These are phyloP conservation scores for Elongisporangium prolatum DNA, from an alignment of 352 stramenopile species.

Conservation along the genomic window DNA sequence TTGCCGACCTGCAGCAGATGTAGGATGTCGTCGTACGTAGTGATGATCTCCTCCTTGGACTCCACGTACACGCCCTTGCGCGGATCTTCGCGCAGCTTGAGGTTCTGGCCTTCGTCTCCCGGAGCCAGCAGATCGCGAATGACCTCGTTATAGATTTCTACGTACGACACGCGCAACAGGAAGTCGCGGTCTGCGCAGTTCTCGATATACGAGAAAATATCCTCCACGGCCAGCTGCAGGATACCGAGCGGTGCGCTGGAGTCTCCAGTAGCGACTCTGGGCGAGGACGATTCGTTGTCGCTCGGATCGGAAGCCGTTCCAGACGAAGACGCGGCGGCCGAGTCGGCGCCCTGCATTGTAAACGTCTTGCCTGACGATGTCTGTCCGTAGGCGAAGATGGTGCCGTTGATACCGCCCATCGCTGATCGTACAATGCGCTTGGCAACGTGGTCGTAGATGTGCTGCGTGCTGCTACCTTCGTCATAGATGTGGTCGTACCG, in stretches of 20 bases:
- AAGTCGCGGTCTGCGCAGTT: slow-evolving; percentile 88
- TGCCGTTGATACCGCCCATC: slow-evolving; percentile 75
- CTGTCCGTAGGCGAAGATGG: slow-evolving; percentile 96
- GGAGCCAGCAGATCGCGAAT: slow-evolving; percentile 93
- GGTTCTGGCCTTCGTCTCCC: slow-evolving; percentile 30
- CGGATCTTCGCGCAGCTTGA: slow-evolving; percentile 93
- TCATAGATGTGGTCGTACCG: slow-evolving; percentile 82
- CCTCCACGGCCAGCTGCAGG: slow-evolving; percentile 90
- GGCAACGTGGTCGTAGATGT: slow-evolving; percentile 59
- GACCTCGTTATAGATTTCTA: slow-evolving; percentile 99
- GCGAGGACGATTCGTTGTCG: slow-evolving; percentile 14
- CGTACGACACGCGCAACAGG: slow-evolving; percentile 95
- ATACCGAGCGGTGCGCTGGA: slow-evolving; percentile 38
- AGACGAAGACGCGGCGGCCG: neutral
- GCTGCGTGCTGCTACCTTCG: slow-evolving; percentile 31
- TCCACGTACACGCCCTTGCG: slow-evolving; percentile 96
- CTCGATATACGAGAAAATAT: slow-evolving; percentile 92
- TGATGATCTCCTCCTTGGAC: slow-evolving; percentile 93
- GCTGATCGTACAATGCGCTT: slow-evolving; percentile 73
- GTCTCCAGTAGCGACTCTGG: slow-evolving; percentile 16
- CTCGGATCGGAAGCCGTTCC: neutral
- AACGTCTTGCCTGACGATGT: slow-evolving; percentile 95
- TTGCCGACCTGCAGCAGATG: slow-evolving; percentile 63
- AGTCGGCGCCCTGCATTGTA: slow-evolving; percentile 91
- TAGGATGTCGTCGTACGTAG: slow-evolving; percentile 58